Base-by-base conservation (phyloP, 164 flowering plant species). In the Magnolia kwangsiensis region DNA sequence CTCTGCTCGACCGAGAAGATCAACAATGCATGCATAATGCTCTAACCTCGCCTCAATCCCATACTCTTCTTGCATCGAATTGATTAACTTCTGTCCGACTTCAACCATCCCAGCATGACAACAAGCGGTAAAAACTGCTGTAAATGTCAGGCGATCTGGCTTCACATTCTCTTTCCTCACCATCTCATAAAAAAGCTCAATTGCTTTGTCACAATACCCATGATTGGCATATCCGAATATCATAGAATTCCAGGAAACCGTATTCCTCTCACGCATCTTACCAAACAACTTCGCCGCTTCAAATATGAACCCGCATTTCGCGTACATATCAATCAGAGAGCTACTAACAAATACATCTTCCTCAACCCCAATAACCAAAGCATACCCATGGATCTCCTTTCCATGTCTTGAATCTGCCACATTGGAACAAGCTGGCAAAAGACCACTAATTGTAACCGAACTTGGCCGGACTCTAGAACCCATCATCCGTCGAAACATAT, bases 21-120 rank as follows among this genome's bases (percentile, higher is more conserved):
- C 95, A 72, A 95, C 99, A 84, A 89, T 78, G 83, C 93, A 89
- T 0, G 97, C 97, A 77, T 91, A 93, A 80, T 93, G 98, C 87
- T 96, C 97, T 45, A 87, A 23, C 76, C 94, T 89, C 63, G 91
- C 92, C 14, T 76, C 68, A n/a, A 90, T 88, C n/a, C 80, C 74
- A 73, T 88, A 87, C 29, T 81, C 82, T 7, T 84, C 83, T 74
- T 86, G 92, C 94, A 93, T 93, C 73, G 72, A 51, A 10, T 51
- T 19, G 81, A 96, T 90, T 51, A 91, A 31, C 13, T 72, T 77
- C 68, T 81, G 64, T 18, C 98, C 99, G 24, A 84, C 81, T 68
- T 85, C 87, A 7, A 90, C 82, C 85, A 87, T 63, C 67, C 97
- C 94, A 63, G 85, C 89, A 82, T 90, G 89, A 76, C 90, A 77